Base-by-base conservation (phyloP, 2,329 filamentous ascomycete genomes). In the Phaeoacremonium minimum region DNA sequence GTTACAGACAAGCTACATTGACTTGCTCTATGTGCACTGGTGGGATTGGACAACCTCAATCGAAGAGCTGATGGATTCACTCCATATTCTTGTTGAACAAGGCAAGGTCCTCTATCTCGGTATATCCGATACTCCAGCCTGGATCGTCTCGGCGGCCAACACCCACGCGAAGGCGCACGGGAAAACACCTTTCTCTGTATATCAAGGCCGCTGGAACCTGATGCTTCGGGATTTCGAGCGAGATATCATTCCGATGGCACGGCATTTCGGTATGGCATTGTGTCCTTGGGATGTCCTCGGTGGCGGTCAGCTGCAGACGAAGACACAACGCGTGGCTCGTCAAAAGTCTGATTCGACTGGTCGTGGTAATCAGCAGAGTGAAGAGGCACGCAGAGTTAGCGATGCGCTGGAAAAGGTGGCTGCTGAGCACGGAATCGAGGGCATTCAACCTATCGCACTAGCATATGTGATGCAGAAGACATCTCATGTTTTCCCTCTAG, bases 221-320 rank as follows among this genome's bases (percentile, higher is more conserved):
- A 28, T 47, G 18, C 6, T 32, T 13, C 46, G 49, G 33, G 47
- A 50, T 54, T 75, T 85, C 34, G 80, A 84, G 60, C 68, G 79
- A 18, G 80, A 84, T 11, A 80, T 84, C 46, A 67, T 85, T 18
- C 79, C 78, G 26, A 85, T 85, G 80, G 66, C 60, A 30, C 65
- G 66, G 20, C 65, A 69, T 20, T 76, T 84, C 48, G 79, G 79
- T 19, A 52, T 57, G 77, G 59, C 65, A 0, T 53, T 82, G 7
- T 68, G 67, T 0, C 75, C 76, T 2, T 77, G 71, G 69, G 71
- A 69, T 7, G 52, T 64, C 3, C 60, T 80, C 8, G 73, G 72
- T 29, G 61, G 66, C 38, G 55, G 53, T 34, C 36, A 40, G 38
- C 56, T 58, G 47, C 57, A 60, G 46, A 53, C 52, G 16, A 53